Base-by-base conservation (phyloP, 805 yeast genomes). In the Phaffomyces antillensis region DNA sequence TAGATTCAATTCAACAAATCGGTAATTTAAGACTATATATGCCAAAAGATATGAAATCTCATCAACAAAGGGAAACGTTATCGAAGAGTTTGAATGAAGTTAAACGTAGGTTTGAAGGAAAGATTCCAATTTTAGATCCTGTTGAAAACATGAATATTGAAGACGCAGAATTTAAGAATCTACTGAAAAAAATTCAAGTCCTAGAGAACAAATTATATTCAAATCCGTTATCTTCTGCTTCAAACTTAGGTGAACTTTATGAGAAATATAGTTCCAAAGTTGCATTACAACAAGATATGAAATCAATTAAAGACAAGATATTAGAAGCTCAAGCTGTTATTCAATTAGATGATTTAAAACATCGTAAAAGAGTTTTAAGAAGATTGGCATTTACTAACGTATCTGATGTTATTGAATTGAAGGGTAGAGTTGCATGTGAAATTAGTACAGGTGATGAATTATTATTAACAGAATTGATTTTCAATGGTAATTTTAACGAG, bases 361-460 rank as follows among this genome's bases (percentile, higher is more conserved):
- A 86, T 60, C 83, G 99, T 57, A 91, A 89, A 64, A 76, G 98
- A 57, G 98, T 95, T 2, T 70, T 93, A 55, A 80, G 98, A 63
- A 79, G 96, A 59, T 75, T 93, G 34, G 97, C 93, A 0, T 93
- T 93, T 68, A 83, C 90, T 36, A 83, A 95, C 3, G 81, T 81
- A 43, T 75, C 78, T 51, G 99, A 93, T 64, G 83, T 93, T 49
- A 95, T 93, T 51, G 97, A 93, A 63, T 73, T 93, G 57, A 93
- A 93, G 66, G 99, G 99, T 45, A 78, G 98, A 62, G 98, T 93
- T 45, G 97, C 96, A 0, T 91, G 98, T 65, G 97, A 91, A 59
- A 91, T 91, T 55, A 81, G 91, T 55, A 84, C 95, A 20, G 97
- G 96, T 48, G 79, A 75, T 54, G 96, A 88, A 65, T 67, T 88